These are phyloP conservation scores for Bipolaris oryzae DNA, from an alignment of 2,329 filamentous ascomycete species.

Conservation along the genomic window DNA sequence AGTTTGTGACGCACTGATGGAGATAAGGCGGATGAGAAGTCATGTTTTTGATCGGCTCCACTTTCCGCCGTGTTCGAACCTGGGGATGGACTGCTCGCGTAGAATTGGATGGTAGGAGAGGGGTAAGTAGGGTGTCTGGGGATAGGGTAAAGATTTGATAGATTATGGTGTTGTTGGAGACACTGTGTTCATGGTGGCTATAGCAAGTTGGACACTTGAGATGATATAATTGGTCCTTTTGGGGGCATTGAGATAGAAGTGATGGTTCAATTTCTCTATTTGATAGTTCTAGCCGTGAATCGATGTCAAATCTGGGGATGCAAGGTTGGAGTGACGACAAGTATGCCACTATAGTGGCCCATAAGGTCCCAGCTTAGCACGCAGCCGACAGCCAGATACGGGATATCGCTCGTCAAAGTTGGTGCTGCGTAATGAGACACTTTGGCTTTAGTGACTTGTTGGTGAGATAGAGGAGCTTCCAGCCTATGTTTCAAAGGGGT, in stretches of 20 bases:
- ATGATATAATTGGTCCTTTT: not conserved
- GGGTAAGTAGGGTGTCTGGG: not conserved
- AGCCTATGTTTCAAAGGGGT: not conserved
- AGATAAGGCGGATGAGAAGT: not conserved
- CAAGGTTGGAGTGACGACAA: not conserved
- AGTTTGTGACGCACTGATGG: not conserved
- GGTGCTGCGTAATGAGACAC: not conserved
- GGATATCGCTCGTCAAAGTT: not conserved
- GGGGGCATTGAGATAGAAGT: not conserved
- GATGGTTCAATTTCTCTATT: not conserved
- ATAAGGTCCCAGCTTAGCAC: not conserved
- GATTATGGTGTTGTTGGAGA: not conserved
- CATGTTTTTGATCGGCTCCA: not conserved
- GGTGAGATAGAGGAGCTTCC: not conserved
- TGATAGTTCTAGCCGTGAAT: not conserved
- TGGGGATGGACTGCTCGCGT: no score
- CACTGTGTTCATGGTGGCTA: no score
- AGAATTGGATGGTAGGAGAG: not conserved
- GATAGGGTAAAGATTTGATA: not conserved
- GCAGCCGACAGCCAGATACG: no score
- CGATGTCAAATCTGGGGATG: not conserved
- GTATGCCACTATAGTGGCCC: not conserved
- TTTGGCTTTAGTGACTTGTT: not conserved
- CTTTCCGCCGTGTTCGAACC: not conserved
- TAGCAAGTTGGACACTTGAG: no score